phyloP scores from a whole-genome alignment of 2,329 filamentous ascomycete genomes.

The Ophiostoma ulmi region DNA sequence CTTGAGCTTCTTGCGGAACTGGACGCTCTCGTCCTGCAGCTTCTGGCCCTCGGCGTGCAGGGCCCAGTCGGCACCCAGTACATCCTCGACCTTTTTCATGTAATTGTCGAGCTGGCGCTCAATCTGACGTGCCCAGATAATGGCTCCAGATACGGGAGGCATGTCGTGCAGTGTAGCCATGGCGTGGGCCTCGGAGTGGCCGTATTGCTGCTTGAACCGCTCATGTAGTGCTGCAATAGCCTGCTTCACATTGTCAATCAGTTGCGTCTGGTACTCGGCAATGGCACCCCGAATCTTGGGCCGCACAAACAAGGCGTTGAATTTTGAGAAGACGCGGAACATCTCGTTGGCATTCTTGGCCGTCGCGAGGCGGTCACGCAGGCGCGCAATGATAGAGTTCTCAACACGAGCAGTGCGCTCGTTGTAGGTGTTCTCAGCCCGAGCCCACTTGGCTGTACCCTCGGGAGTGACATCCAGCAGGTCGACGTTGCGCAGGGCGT shows the following conservation, averaged over 20 bases:
- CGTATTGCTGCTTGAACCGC: constrained; percentile 98
- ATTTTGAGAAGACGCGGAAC: constrained; percentile 99
- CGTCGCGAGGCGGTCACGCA: constrained; percentile 87
- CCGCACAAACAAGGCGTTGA: constrained; percentile 96
- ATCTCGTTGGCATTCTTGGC: constrained; percentile 98
- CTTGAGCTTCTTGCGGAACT: constrained; percentile 95
- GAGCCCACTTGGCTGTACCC: constrained; percentile 86
- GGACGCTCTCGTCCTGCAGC: constrained; percentile 80
- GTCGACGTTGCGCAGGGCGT: constrained; percentile 89
- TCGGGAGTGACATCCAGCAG: constrained; percentile 85
- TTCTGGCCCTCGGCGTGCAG: constrained; percentile 93
- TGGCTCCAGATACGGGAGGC: constrained; percentile 90
- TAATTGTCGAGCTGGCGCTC: constrained; percentile 92
- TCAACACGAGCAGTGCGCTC: constrained; percentile 95
- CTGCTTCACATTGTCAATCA: constrained; percentile 96
- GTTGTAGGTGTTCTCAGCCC: constrained; percentile 93
- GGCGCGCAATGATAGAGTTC: constrained; percentile 93
- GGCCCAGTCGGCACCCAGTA: constrained; percentile 90
- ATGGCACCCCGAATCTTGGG: constrained; percentile 99
- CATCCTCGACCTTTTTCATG: constrained; percentile 98
- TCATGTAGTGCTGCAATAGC: constrained; percentile 92
- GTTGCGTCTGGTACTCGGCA: constrained; percentile 93
- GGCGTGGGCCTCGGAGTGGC: constrained; percentile 92
- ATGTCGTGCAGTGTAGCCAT: constrained; percentile 97
- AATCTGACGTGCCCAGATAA: constrained; percentile 96